A percentile compares a stretch with the other conserved stretches of the same genome.
Evolutionary conservation across 2,329 filamentous ascomycete species (phyloP).

Genomic region (Pseudopithomyces chartarum): DNA sequence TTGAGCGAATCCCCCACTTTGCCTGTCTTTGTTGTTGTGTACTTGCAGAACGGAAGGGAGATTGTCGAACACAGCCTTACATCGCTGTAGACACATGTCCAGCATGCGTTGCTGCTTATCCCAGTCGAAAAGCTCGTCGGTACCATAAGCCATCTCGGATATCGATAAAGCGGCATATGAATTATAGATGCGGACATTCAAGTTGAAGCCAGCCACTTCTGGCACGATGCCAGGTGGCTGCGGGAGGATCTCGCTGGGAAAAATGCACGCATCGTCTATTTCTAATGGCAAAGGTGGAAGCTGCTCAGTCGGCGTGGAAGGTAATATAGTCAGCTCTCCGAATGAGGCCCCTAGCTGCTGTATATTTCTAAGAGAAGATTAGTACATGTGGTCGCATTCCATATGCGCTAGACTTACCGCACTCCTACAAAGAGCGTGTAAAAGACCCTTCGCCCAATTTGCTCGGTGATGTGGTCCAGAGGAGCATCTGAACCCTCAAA

Average conservation of each 20-base stretch:
- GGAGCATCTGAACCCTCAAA: conserved; percentile 45
- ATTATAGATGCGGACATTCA: conserved; percentile 76
- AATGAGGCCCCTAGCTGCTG: conserved; percentile 76
- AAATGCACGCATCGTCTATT: conserved; percentile 83
- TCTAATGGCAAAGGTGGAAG: conserved; percentile 82
- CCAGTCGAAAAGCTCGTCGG: conserved; percentile 76
- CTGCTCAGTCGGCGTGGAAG: conserved; percentile 73
- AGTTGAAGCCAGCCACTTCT: conserved; percentile 78
- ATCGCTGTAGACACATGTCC: conserved; percentile 70
- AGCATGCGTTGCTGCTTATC: conserved; percentile 76
- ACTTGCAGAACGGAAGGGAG: conserved; percentile 73
- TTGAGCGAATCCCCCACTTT: conserved; percentile 31
- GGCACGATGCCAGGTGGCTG: conserved; percentile 73
- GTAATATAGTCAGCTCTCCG: conserved; percentile 74
- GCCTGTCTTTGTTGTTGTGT: conserved; percentile 44
- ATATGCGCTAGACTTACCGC: conserved; percentile 68
- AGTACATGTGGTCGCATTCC: conserved; percentile 60
- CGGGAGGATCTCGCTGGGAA: conserved; percentile 69
- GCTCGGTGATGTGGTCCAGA: conserved; percentile 52
- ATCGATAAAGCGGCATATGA: conserved; percentile 80
- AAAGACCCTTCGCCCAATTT: conserved; percentile 69
- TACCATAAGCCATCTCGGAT: conserved; percentile 82
- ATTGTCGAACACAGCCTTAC: conserved; percentile 70
- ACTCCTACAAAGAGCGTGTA: conserved; percentile 81
- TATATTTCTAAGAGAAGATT: conserved; percentile 63